A percentile compares a stretch with the other conserved stretches of the same genome.
phyloP scores from a whole-genome alignment of 1,284 basidiomycete genomes.

The Stygiomarasmius scandens region DNA sequence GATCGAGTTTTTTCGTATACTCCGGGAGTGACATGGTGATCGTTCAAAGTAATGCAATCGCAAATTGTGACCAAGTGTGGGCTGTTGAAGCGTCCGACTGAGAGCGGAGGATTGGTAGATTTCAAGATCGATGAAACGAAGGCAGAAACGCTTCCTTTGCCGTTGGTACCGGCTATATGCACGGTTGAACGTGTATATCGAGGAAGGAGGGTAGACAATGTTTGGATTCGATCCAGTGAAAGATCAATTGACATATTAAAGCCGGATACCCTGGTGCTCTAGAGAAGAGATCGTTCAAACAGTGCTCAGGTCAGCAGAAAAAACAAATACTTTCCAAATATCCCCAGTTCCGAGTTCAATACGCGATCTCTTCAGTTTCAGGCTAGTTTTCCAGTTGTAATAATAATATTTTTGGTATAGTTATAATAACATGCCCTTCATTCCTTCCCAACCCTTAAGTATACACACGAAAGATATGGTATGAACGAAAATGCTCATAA shows the following conservation, averaged over 20 bases:
- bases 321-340: no score
- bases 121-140: constrained; percentile 79
- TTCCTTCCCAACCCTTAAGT: no score
- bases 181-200: constrained; percentile 80
- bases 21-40: constrained; percentile 50
- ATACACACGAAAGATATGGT: no score
- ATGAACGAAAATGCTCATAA: no score
- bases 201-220: constrained; percentile 62
- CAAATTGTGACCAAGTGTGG: constrained; percentile 85
- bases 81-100: constrained; percentile 88
- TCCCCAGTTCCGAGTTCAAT: no score
- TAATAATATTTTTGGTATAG: neutral
- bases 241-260: constrained; percentile 74
- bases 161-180: constrained; percentile 96
- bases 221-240: constrained; percentile 70
- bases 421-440: no score
- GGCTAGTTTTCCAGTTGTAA: no score
- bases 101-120: constrained; percentile 47
- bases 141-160: constrained; percentile 92
- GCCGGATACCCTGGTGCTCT: no score
- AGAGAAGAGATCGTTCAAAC: no score
- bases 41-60: constrained; percentile 80
- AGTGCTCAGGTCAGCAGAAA: no score
- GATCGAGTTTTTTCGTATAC: constrained; percentile 55
- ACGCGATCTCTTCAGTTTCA: no score